Evolutionary conservation across 2,329 filamentous ascomycete genomes (phyloP).

Genomic region (Colletotrichum chrysophilum): DNA sequence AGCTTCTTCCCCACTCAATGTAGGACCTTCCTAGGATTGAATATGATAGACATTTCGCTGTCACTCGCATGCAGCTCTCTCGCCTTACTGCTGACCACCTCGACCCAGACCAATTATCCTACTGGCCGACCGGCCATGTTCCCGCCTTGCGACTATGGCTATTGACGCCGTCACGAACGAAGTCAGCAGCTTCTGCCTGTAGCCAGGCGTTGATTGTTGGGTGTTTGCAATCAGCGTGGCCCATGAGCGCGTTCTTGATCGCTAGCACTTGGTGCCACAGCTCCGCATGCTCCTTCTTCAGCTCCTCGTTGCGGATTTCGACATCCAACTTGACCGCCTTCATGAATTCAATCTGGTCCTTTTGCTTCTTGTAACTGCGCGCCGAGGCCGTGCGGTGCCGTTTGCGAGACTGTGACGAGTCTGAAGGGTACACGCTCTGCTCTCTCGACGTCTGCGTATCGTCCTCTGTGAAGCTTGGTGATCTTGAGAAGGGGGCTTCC

Average conservation of each 20-base stretch:
- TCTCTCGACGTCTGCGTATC: no score
- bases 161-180: background rate
- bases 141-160: no score
- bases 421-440: no score
- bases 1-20: no score
- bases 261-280: background rate
- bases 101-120: no score
- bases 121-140: no score
- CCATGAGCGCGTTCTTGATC: conserved; percentile 12
- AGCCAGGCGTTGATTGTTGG: conserved; percentile 13
- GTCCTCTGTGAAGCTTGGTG: no score
- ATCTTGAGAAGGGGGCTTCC: no score
- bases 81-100: no score
- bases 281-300: background rate
- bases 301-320: background rate
- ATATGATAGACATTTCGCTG: no score
- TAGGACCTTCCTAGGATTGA: no score
- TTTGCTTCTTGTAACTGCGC: conserved; percentile 19
- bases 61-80: no score
- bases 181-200: background rate
- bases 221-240: conserved; percentile 5
- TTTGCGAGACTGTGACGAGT: background rate
- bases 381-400: conserved; percentile 16
- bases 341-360: background rate
- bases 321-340: background rate